Percentiles rank a stretch among this genome's conserved stretches.
Conservation (phyloP, 208 protist genomes). For the Crithidia mellificae region DNA sequence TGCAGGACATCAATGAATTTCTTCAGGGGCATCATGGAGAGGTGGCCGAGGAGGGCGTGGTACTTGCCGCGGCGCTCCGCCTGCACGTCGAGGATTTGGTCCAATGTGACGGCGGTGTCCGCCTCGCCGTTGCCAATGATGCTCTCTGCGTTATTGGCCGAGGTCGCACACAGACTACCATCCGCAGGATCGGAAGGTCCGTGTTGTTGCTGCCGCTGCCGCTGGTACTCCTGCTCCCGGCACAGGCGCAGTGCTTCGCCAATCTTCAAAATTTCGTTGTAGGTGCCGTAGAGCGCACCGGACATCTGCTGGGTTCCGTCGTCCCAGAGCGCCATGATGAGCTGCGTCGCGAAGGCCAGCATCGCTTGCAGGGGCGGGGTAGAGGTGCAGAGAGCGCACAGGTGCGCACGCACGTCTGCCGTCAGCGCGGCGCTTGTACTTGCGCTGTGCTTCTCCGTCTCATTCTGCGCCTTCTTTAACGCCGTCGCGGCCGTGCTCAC, state of each 20-base stretch:
- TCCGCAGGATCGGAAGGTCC: too few relatives aligned
- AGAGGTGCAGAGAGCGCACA: constrained; percentile 36
- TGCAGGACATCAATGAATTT: constrained; percentile 53
- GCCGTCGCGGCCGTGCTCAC: constrained; percentile 25
- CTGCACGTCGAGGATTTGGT: constrained; percentile 52
- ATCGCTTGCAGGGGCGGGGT: constrained; percentile 42
- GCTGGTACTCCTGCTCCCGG: background rate
- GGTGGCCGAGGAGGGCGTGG: constrained; percentile 76
- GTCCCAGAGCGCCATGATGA: constrained; percentile 89
- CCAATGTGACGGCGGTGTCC: constrained; percentile 36
- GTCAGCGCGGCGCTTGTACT: background rate
- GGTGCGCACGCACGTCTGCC: constrained; percentile 4
- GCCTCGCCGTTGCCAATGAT: background rate
- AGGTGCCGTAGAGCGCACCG: constrained; percentile 82
- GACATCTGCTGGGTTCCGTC: constrained; percentile 86
- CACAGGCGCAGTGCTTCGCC: constrained; percentile 10
- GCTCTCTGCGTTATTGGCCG: background rate
- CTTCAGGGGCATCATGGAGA: constrained; percentile 47
- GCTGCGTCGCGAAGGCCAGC: constrained; percentile 57
- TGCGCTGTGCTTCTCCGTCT: background rate
- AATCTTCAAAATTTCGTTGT: constrained; percentile 51
- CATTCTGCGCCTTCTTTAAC: constrained; percentile 5
- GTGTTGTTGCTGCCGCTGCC: too few relatives aligned
- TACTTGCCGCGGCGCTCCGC: constrained; percentile 86
- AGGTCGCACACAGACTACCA: too few relatives aligned